Evolutionary conservation across 805 yeast species (phyloP).

Genomic region (Kazachstania africana): DNA sequence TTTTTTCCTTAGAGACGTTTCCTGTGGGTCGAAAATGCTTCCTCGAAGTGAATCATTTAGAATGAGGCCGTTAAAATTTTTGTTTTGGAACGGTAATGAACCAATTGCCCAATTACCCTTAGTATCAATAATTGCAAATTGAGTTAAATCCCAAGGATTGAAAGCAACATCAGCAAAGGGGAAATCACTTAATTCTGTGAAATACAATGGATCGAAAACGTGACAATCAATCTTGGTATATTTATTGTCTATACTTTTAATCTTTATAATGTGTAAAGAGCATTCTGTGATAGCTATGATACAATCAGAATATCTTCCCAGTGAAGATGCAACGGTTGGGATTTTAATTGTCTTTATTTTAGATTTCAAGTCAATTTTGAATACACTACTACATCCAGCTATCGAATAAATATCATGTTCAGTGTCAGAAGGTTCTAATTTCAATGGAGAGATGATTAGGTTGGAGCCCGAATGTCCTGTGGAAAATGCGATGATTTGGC

Average conservation of each 20-base stretch:
- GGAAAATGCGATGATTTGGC: slow-evolving; percentile 12
- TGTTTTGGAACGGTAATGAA: slow-evolving; percentile 14
- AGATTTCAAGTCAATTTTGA: slow-evolving; percentile 23
- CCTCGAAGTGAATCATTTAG: slow-evolving; percentile 12
- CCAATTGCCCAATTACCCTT: slow-evolving; percentile 42
- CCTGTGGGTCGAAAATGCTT: slow-evolving; percentile 33
- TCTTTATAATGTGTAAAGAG: slow-evolving; percentile 26
- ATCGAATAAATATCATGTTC: background rate
- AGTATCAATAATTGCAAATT: slow-evolving; percentile 36
- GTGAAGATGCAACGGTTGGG: slow-evolving; percentile 14
- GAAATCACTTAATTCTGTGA: slow-evolving; percentile 20
- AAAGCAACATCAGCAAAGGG: slow-evolving; percentile 36
- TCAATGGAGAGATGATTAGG: slow-evolving; percentile 7
- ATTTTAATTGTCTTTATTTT: slow-evolving; percentile 33
- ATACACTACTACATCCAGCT: background rate
- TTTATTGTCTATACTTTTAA: slow-evolving; percentile 10
- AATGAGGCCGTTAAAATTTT: slow-evolving; percentile 4
- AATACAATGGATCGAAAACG: slow-evolving; percentile 13
- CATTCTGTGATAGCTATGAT: slow-evolving; percentile 31
- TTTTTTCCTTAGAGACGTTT: slow-evolving; percentile 45
- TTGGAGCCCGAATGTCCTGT: slow-evolving; percentile 13
- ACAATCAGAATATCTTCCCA: slow-evolving; percentile 17
- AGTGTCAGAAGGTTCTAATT: background rate
- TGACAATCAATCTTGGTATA: slow-evolving; percentile 10
- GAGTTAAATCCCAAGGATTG: slow-evolving; percentile 31